Evolutionary conservation across 1,284 basidiomycete genomes (phyloP).

Genomic region (Austroboletus olivaceoglutinosus): DNA sequence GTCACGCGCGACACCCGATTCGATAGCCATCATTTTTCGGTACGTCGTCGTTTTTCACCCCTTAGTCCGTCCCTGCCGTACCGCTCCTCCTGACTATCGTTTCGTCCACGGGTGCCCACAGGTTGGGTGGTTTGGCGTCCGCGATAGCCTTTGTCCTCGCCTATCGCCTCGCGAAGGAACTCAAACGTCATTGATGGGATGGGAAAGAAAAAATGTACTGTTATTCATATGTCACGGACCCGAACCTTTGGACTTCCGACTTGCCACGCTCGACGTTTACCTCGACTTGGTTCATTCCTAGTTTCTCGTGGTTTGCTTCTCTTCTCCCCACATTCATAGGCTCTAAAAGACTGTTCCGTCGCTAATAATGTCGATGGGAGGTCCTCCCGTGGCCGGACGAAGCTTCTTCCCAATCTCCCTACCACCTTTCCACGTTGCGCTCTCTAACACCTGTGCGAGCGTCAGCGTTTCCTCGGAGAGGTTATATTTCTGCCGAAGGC

Average conservation of each 20-base stretch:
- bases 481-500: slow-evolving; percentile 61
- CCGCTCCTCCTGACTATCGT: not conserved
- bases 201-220: not conserved
- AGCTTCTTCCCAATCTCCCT: slow-evolving; percentile 84
- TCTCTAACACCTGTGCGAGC: slow-evolving; percentile 88
- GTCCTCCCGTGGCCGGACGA: slow-evolving; percentile 73
- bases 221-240: too few relatives aligned
- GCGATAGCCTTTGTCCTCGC: slow-evolving; percentile 67
- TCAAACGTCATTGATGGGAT: slow-evolving; percentile 45
- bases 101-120: slow-evolving; percentile 24
- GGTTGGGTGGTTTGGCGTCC: slow-evolving; percentile 74
- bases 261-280: not conserved
- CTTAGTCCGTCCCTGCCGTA: not conserved
- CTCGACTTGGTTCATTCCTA: too few relatives aligned
- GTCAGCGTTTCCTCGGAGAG: slow-evolving; percentile 52
- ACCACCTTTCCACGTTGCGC: slow-evolving; percentile 95
- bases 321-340: not conserved
- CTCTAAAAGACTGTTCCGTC: slow-evolving; percentile 80
- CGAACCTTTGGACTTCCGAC: not conserved
- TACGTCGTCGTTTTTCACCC: slow-evolving; percentile 25
- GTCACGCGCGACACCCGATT: slow-evolving; percentile 46
- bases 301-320: too few relatives aligned
- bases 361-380: slow-evolving; percentile 84
- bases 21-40: slow-evolving; percentile 79
- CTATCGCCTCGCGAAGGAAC: slow-evolving; percentile 61